phyloP scores from a whole-genome alignment of 306 rosid genomes.

The Malus fusca region DNA sequence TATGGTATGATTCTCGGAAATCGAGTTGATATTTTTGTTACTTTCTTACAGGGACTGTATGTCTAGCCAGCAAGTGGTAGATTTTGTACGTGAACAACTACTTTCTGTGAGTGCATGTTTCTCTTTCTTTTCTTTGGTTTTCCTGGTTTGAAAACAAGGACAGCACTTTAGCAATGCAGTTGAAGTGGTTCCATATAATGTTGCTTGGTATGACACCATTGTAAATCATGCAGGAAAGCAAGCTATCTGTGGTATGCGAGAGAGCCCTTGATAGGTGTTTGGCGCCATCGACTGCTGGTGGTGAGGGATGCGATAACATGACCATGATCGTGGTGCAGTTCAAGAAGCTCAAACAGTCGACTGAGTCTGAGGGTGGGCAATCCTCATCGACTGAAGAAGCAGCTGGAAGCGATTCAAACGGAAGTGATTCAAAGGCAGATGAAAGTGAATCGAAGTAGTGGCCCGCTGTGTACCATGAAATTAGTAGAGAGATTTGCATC shows the following conservation, averaged over 20 bases:
- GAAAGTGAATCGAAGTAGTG: conserved; percentile 23
- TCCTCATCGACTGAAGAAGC: conserved; percentile 31
- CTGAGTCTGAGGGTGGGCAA: conserved; percentile 31
- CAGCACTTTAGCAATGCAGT: neutral
- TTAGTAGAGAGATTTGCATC: neutral
- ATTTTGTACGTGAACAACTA: conserved; percentile 69
- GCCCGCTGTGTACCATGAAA: neutral
- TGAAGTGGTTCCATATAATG: neutral
- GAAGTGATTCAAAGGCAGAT: conserved; percentile 21
- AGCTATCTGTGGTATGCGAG: conserved; percentile 72
- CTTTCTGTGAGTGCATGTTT: conserved; percentile 35
- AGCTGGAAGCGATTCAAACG: conserved; percentile 4
- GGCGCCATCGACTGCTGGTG: conserved; percentile 80
- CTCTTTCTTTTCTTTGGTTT: neutral
- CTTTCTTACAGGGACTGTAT: conserved; percentile 84
- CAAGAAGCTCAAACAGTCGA: conserved; percentile 45
- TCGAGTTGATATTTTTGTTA: conserved; percentile 10
- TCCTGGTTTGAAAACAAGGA: neutral
- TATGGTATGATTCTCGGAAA: neutral
- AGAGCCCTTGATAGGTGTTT: conserved; percentile 76
- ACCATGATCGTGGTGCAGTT: conserved; percentile 92
- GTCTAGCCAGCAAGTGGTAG: conserved; percentile 92
- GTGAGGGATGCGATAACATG: conserved; percentile 98
- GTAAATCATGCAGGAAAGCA: conserved; percentile 54
- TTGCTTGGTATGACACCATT: neutral